phyloP scores from a whole-genome alignment of 768 basidiomycete genomes.

The Rhizopogon sp. region DNA sequence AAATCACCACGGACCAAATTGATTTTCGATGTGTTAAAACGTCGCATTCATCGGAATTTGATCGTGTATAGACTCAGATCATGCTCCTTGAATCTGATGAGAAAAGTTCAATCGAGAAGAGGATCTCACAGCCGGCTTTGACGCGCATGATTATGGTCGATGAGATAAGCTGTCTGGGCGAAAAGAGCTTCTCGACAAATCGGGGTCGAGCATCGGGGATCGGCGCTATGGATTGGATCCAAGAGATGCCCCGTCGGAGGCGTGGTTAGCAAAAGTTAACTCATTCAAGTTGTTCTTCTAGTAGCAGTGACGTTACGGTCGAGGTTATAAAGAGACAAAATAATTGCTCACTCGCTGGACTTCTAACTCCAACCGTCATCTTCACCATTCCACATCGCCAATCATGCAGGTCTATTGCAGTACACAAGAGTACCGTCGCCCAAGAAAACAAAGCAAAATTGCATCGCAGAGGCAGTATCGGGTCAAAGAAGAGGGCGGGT shows the following conservation, averaged over 20 bases:
- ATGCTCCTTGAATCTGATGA: too few relatives aligned
- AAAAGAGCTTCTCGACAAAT: too few relatives aligned
- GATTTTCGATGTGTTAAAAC: background rate
- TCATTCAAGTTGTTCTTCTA: too few relatives aligned
- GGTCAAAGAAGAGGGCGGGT: slow-evolving; percentile 24
- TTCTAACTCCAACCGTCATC: background rate
- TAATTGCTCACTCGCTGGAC: background rate
- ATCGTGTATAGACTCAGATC: background rate
- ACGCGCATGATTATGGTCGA: too few relatives aligned
- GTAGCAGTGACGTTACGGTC: too few relatives aligned
- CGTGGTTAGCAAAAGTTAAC: too few relatives aligned
- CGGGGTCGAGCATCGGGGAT: too few relatives aligned
- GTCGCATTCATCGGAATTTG: background rate
- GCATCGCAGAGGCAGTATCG: slow-evolving; percentile 24
- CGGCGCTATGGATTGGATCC: too few relatives aligned
- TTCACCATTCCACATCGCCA: too few relatives aligned
- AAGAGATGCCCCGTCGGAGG: too few relatives aligned
- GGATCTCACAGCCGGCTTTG: too few relatives aligned
- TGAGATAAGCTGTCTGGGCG: too few relatives aligned
- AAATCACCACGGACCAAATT: background rate
- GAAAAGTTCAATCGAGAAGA: background rate
- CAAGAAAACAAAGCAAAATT: slow-evolving; percentile 1
- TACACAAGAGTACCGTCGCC: background rate
- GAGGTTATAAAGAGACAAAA: background rate
- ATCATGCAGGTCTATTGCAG: background rate